Base-by-base conservation (phyloP, 2,329 filamentous ascomycete genomes). In the Calcarisporium arbuscula region DNA sequence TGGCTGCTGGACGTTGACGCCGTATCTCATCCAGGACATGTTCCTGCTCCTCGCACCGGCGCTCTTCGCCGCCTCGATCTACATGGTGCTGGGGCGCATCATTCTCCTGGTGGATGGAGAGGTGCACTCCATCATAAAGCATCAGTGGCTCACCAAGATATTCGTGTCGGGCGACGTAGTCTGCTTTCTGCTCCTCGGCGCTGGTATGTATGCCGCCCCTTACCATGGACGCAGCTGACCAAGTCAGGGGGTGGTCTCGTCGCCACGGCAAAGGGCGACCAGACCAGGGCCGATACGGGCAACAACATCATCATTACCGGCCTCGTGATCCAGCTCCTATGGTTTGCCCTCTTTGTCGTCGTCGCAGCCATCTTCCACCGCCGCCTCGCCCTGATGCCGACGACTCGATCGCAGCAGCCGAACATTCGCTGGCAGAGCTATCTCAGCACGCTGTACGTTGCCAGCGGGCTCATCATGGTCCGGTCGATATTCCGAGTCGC, bases 81-180 rank as follows among this genome's bases (percentile, higher is more conserved):
- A 72, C 58, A 72, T 72, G 67, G 58, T 60, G 9, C 58, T 71
- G 4, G 63, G 63, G 6, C 58, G 68, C 9, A 46, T 69, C 19
- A 62, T 70, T 34, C 49, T 49, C 12, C 53, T 57, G 29, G 54
- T 65, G 4, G 54, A 56, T 16, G 61, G 53, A 17, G 54, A 61
- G 35, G 32, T 43, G 1, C 52, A 53, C 35, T 57, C 57, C 3
- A 32, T 62, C 20, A 50, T 65, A 14, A 50, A 40, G 6, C 43
- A 52, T 14, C 41, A 39, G 6, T 67, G 65, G 61, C 50, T 77
- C 6, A 77, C 73, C 4, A 69, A 64, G 35, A 57, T 70, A 21
- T 79, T 79, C 39, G 72, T 80, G 4, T 32, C 51, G 6, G 70
- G 72, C 21, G 74, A 79, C 42, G 48, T 77, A 4, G 31, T 74